Evolutionary conservation across 2,329 filamentous ascomycete genomes (phyloP).

Genomic region (Alternaria conjuncta): DNA sequence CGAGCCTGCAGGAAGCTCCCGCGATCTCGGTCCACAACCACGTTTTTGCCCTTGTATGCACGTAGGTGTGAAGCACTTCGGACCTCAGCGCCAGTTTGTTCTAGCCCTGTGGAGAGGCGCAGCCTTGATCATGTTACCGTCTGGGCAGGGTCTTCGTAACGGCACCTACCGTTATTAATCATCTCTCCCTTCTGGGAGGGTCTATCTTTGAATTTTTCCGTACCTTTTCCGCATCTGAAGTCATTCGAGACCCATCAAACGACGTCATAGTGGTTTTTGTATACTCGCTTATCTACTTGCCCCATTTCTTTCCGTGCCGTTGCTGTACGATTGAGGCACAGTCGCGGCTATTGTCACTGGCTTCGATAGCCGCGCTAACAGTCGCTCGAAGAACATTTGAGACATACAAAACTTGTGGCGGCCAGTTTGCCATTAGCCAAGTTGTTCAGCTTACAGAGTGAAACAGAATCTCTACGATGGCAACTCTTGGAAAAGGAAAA

Average conservation of each 20-base stretch:
- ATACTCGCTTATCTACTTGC: conserved; percentile 5
- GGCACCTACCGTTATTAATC: not conserved
- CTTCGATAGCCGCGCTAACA: not conserved
- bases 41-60: not conserved
- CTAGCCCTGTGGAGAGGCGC: not conserved
- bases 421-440: not conserved
- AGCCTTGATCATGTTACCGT: not conserved
- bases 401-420: not conserved
- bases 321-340: conserved; percentile 5
- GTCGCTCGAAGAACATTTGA: not conserved
- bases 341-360: not conserved
- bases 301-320: conserved; percentile 1
- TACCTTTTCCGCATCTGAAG: not conserved
- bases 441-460: not conserved
- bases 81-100: conserved; percentile 1
- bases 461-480: not conserved
- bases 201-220: not conserved
- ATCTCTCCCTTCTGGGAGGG: not conserved
- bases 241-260: not conserved
- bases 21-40: conserved; percentile 7
- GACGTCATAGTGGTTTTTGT: not conserved
- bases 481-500: conserved; percentile 3
- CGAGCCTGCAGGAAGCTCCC: not conserved
- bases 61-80: not conserved
- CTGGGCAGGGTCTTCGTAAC: not conserved